Conservation (phyloP, 2,329 filamentous ascomycete species). For the Penicillium sp. region DNA sequence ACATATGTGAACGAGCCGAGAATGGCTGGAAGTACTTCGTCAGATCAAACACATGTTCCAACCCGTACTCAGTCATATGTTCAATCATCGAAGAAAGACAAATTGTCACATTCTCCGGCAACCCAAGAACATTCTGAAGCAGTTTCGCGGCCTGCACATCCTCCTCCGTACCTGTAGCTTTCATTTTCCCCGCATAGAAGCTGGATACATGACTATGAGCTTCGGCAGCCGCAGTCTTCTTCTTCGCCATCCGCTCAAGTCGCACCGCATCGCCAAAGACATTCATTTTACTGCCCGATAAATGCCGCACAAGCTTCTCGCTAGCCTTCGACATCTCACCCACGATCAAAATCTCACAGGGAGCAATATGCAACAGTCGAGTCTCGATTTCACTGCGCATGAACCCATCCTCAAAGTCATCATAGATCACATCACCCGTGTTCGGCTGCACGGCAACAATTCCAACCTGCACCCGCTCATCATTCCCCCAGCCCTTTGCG, state of each 20-base stretch:
- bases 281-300: constrained; percentile 87
- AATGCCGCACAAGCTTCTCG: constrained; percentile 86
- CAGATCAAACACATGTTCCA: constrained; percentile 93
- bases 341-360: constrained; percentile 92
- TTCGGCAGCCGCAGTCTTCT: constrained; percentile 81
- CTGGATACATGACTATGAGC: constrained; percentile 86
- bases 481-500: constrained; percentile 78
- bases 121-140: constrained; percentile 81
- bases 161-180: constrained; percentile 57
- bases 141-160: constrained; percentile 66
- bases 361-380: constrained; percentile 89
- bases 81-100: constrained; percentile 97
- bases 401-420: constrained; percentile 95
- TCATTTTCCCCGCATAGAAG: constrained; percentile 89
- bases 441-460: constrained; percentile 93
- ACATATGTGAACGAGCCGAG: constrained; percentile 91
- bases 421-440: constrained; percentile 94
- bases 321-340: constrained; percentile 88
- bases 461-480: constrained; percentile 91
- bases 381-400: constrained; percentile 98
- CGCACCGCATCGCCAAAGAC: constrained; percentile 90
- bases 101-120: constrained; percentile 84
- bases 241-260: constrained; percentile 76
- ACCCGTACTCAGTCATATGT: constrained; percentile 86
- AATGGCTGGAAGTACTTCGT: constrained; percentile 98